Percentiles rank a stretch among this genome's conserved stretches.
These are phyloP conservation scores for Hypoxylon intermedium DNA, from an alignment of 495 filamentous ascomycete species.

Conservation along the genomic window DNA sequence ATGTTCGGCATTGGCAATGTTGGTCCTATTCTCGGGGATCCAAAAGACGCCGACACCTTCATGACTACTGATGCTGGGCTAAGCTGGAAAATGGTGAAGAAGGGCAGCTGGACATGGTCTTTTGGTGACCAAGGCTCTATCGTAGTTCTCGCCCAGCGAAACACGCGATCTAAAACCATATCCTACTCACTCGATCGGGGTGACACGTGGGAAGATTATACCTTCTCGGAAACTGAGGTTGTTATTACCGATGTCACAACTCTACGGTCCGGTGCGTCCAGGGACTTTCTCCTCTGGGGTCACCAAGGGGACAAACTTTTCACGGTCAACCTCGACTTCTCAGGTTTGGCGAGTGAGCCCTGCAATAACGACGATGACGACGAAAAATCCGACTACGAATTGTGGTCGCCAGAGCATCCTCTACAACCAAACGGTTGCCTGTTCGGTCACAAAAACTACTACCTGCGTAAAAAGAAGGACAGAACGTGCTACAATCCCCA, in stretches of 20 bases:
- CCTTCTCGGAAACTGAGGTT: conserved; percentile 75
- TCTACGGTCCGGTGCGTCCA: conserved; percentile 83
- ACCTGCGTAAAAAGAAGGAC: conserved; percentile 82
- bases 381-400: conserved; percentile 71
- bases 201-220: conserved; percentile 72
- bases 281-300: conserved; percentile 91
- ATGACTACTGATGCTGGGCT: conserved; percentile 88
- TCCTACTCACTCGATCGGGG: conserved; percentile 84
- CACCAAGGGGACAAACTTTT: conserved; percentile 61
- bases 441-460: conserved; percentile 89
- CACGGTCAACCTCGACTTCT: conserved; percentile 88
- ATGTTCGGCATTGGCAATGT: conserved; percentile 94
- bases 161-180: conserved; percentile 67
- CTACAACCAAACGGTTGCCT: conserved; percentile 77
- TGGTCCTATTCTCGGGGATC: conserved; percentile 67
- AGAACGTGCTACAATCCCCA: conserved; percentile 79
- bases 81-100: conserved; percentile 81
- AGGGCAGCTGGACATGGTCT: conserved; percentile 89
- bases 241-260: conserved; percentile 80
- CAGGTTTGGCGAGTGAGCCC: conserved; percentile 68
- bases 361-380: conserved; percentile 74
- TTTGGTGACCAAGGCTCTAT: conserved; percentile 93
- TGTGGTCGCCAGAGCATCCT: conserved; percentile 87
- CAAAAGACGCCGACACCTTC: conserved; percentile 80
- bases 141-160: conserved; percentile 76